Evolutionary conservation across 2,329 filamentous ascomycete species (phyloP), one percentile per base, ranked within the genome.

Genomic region (Epichloe typhina): DNA sequence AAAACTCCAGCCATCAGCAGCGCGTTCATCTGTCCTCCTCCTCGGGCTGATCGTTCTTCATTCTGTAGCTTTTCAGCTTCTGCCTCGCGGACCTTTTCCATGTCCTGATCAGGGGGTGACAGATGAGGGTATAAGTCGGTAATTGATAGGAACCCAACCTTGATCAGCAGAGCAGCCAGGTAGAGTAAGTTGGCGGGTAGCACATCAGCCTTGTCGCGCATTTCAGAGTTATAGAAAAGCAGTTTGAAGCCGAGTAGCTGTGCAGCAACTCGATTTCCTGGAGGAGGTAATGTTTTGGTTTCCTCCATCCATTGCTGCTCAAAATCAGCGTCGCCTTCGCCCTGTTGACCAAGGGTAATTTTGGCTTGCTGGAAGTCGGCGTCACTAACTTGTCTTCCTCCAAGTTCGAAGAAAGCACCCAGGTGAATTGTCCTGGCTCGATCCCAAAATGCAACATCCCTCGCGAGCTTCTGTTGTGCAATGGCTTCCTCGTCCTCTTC

Each of bases 201-300:
- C 3, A 83, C 75, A 60, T 97, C 93, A 1, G 77, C 72, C 50
- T 82, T 77, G 53, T 87, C 81, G 51, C 91, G 80, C 37, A 85
- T 82, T 31, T 83, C 74, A 0, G 88, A 94, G 40, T 88, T 86
- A 63, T 98, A 98, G 66, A 95, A 98, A 13, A 88, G 86, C 47
- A 98, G 77, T 68, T 98, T 98, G 75, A 98, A 98, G 4, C 93
- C 93, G 13, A 98, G 81, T 3, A 98, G 77, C 64, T 97, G 93
- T 33, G 94, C 94, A 1, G 93, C 93, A 53, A 94, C 88, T 42
- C 84, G 81, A 64, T 96, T 98, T 33, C 94, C 93, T 33, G 79
- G 75, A 1, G 90, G 88, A 4, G 90, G 90, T 3, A 93, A 69
- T 0, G 87, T 94, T 51, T 83, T 84, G 3, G 91, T 96, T 53